A percentile compares a stretch with the other conserved stretches of the same genome.
Evolutionary conservation across 2,329 filamentous ascomycete genomes (phyloP).

Genomic region (Stachybotrys echinatus): DNA sequence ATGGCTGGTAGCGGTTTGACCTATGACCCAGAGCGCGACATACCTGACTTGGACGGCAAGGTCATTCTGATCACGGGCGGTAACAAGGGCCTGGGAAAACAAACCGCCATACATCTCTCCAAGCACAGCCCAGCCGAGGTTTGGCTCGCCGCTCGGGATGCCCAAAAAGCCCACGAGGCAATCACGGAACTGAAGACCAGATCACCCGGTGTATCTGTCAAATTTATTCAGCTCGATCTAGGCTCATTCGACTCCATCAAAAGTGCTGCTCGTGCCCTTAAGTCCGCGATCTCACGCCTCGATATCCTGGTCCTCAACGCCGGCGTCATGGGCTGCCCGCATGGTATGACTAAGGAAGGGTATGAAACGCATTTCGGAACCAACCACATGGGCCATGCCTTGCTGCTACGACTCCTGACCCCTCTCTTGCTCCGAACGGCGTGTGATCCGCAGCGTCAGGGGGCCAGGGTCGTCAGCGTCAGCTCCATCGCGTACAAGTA

Average conservation of each 20-base stretch:
- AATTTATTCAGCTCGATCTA: conserved; percentile 38
- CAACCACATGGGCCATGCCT: conserved; percentile 40
- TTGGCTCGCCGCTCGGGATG: conserved; percentile 23
- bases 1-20: too few relatives aligned
- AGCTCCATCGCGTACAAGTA: conserved; percentile 3
- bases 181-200: conserved; percentile 27
- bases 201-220: conserved; percentile 14
- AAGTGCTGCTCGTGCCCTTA: conserved; percentile 29
- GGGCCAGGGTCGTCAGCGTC: too few relatives aligned
- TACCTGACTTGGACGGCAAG: conserved; percentile 33
- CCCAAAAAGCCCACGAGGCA: conserved; percentile 27
- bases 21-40: conserved; percentile 30
- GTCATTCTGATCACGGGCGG: conserved; percentile 41
- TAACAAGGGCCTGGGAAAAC: conserved; percentile 13
- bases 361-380: conserved; percentile 41
- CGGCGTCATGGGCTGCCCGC: conserved; percentile 28
- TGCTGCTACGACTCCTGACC: conserved; percentile 30
- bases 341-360: conserved; percentile 31
- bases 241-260: conserved; percentile 35
- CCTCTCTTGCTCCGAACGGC: conserved; percentile 15
- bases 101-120: conserved; percentile 8
- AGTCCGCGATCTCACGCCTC: conserved; percentile 22
- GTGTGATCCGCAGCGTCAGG: too few relatives aligned
- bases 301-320: conserved; percentile 38
- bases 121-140: conserved; percentile 8